A percentile compares a stretch with the other conserved stretches of the same genome.
These are phyloP conservation scores for Phanerochaete sordida DNA, from an alignment of 768 basidiomycete genomes.

Conservation along the genomic window DNA sequence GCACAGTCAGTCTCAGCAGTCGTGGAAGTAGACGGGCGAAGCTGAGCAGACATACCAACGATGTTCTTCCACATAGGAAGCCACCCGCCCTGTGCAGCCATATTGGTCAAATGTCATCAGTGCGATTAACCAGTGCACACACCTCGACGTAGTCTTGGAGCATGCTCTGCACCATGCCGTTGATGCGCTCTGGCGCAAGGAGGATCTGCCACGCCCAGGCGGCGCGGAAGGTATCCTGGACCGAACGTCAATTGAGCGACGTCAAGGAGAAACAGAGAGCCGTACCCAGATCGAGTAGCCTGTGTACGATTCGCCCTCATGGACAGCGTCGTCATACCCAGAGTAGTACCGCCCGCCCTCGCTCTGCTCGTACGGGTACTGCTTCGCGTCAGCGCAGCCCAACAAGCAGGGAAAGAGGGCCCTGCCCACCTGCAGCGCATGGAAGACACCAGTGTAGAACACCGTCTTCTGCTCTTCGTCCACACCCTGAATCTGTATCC, in stretches of 20 bases:
- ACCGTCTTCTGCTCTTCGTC: slow-evolving; percentile 28
- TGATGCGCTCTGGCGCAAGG: slow-evolving; percentile 71
- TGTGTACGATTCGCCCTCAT: slow-evolving; percentile 67
- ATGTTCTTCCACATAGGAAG: slow-evolving; percentile 92
- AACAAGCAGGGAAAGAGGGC: neutral
- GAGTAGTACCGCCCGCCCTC: slow-evolving; percentile 72
- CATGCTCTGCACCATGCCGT: slow-evolving; percentile 78
- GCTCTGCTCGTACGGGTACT: slow-evolving; percentile 77
- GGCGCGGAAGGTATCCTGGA: slow-evolving; percentile 74
- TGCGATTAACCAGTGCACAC: slow-evolving; percentile 2
- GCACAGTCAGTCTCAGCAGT: neutral
- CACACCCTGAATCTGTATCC: slow-evolving; percentile 32
- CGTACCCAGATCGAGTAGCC: slow-evolving; percentile 79
- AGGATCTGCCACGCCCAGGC: slow-evolving; percentile 78
- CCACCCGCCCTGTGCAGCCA: slow-evolving; percentile 58
- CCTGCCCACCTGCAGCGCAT: slow-evolving; percentile 54
- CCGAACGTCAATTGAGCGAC: neutral
- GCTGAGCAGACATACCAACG: slow-evolving; percentile 39
- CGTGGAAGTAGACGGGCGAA: neutral
- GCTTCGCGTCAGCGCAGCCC: too few species aligned
- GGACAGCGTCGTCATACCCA: slow-evolving; percentile 66
- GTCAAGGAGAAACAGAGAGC: neutral
- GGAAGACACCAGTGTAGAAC: slow-evolving; percentile 60
- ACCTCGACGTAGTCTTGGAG: slow-evolving; percentile 73
- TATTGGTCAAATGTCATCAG: neutral